A percentile compares a stretch with the other conserved stretches of the same genome.
Evolutionary conservation across 495 filamentous ascomycete species (phyloP).

Genomic region (Xylaria nigripes): DNA sequence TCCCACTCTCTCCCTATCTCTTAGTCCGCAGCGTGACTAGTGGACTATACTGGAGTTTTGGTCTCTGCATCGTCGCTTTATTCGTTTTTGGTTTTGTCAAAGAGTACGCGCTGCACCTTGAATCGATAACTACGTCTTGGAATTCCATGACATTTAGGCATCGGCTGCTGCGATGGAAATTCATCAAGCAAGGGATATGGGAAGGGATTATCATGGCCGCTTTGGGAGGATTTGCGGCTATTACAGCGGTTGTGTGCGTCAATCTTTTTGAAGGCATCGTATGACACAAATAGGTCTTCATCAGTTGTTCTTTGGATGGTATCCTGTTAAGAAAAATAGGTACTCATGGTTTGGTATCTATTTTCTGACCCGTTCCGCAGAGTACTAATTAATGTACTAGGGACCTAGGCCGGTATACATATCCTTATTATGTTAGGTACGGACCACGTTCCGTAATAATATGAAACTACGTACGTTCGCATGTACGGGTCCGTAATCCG

Average conservation of each 20-base stretch:
- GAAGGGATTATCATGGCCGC: constrained; percentile 57
- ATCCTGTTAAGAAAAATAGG: too few species aligned
- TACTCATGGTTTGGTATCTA: too few species aligned
- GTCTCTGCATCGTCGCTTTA: constrained; percentile 58
- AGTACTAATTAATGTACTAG: too few species aligned
- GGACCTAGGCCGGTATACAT: too few species aligned
- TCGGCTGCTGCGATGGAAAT: constrained; percentile 21
- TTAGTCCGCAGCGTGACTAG: constrained; percentile 53
- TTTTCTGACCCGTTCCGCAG: too few species aligned
- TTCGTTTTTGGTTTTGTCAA: constrained; percentile 69
- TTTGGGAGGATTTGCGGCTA: constrained; percentile 57
- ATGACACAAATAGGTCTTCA: constrained; percentile 4
- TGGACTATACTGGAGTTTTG: constrained; percentile 61
- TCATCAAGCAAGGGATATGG: constrained; percentile 18
- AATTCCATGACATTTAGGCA: constrained; percentile 13
- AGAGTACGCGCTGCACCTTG: constrained; percentile 45
- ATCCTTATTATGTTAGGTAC: too few species aligned
- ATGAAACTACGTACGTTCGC: not conserved
- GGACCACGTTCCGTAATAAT: too few species aligned
- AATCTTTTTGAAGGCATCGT: constrained; percentile 42
- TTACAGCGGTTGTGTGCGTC: constrained; percentile 58
- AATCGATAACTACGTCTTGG: constrained; percentile 27
- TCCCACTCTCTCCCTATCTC: constrained; percentile 71
- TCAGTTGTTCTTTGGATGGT: too few species aligned
- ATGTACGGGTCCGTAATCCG: too few species aligned